Percentiles rank a stretch among this genome's conserved stretches.
phyloP scores from a whole-genome alignment of 306 rosid species.

The Casuarina cunninghamiana region DNA sequence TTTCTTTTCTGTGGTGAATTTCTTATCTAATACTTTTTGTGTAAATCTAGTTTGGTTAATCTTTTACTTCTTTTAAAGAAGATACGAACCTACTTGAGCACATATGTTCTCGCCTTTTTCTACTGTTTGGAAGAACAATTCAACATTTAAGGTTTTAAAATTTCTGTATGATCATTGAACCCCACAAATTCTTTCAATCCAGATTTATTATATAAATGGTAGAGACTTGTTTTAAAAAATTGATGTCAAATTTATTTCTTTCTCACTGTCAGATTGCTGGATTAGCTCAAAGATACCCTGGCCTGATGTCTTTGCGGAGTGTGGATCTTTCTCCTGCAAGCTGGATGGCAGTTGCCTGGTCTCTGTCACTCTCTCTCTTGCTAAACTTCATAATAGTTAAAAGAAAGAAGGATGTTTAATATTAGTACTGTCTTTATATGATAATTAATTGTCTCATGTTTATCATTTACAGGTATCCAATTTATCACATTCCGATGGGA shows the following conservation, averaged over 20 bases:
- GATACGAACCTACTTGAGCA: slow-evolving; percentile 27
- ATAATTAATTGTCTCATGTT: neutral
- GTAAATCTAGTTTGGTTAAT: neutral
- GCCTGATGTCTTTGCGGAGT: slow-evolving; percentile 83
- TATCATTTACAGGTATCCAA: slow-evolving; percentile 79
- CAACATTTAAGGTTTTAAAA: slow-evolving; percentile 22
- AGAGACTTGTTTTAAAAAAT: slow-evolving; percentile 6
- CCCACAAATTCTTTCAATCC: slow-evolving; percentile 3
- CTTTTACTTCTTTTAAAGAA: slow-evolving; percentile 5
- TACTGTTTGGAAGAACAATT: slow-evolving; percentile 18
- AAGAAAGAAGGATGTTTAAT: neutral
- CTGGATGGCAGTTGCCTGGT: slow-evolving; percentile 99
- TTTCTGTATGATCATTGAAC: slow-evolving; percentile 10
- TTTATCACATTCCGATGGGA: slow-evolving; percentile 98
- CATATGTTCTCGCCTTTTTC: slow-evolving; percentile 32
- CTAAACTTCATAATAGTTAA: neutral
- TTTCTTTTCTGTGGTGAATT: slow-evolving; percentile 17
- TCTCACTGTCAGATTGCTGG: slow-evolving; percentile 58
- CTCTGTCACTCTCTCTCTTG: slow-evolving; percentile 25
- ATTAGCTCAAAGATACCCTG: slow-evolving; percentile 79
- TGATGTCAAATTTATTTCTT: slow-evolving; percentile 10
- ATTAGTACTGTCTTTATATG: too few species aligned
- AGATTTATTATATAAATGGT: neutral
- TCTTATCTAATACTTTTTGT: slow-evolving; percentile 6
- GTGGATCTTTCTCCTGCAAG: slow-evolving; percentile 99